Evolutionary conservation across 164 flowering plant genomes (phyloP).

Genomic region (Magnolia sinica): DNA sequence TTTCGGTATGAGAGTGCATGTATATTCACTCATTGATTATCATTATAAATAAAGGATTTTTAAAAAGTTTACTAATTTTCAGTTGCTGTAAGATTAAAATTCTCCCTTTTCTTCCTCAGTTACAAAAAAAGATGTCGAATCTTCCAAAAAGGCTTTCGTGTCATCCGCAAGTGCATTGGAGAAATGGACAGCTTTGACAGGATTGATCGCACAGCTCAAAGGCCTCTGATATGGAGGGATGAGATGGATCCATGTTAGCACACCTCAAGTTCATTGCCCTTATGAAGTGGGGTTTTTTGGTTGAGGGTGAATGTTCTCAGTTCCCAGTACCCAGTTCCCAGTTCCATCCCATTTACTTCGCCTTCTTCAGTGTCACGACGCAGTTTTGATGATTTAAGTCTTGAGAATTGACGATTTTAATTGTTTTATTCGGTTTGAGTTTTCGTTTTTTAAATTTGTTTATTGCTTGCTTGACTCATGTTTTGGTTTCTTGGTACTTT

Average conservation of each 20-base stretch:
- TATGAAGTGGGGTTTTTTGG: neutral
- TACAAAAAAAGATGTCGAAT: slow-evolving; percentile 11
- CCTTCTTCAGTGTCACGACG: neutral
- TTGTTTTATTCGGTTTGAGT: neutral
- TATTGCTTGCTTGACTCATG: neutral
- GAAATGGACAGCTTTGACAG: slow-evolving; percentile 20
- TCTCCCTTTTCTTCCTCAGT: slow-evolving; percentile 8
- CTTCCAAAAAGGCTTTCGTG: slow-evolving; percentile 18
- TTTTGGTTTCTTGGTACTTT: neutral
- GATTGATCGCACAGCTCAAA: slow-evolving; percentile 16
- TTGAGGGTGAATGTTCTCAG: neutral
- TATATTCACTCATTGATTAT: too few relatives aligned
- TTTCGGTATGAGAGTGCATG: too few relatives aligned
- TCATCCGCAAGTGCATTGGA: slow-evolving; percentile 20
- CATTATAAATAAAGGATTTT: too few relatives aligned
- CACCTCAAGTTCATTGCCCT: neutral
- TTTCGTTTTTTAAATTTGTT: neutral
- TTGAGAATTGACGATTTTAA: neutral
- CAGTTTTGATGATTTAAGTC: neutral
- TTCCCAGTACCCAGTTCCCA: neutral
- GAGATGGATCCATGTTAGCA: neutral
- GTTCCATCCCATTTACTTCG: neutral
- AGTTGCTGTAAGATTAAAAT: neutral
- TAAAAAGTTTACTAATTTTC: neutral
- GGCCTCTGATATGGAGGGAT: slow-evolving; percentile 13